Base-by-base conservation (phyloP, 805 yeast genomes). In the Yamadazyma kitorensis region DNA sequence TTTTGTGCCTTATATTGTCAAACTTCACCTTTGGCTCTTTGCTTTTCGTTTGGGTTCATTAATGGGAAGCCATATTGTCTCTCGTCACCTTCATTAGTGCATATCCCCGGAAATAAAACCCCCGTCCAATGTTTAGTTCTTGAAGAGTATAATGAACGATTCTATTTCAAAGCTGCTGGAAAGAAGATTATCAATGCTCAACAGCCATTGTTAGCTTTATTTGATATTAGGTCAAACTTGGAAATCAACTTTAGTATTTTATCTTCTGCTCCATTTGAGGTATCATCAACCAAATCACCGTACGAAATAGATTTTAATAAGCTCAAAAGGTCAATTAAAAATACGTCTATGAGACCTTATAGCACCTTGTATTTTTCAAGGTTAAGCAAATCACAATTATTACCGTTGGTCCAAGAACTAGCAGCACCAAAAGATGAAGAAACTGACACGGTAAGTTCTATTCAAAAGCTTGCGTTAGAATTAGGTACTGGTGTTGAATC, bases 1-100 rank as follows among this genome's bases (percentile, higher is more conserved):
- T 26, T 48, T 15, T 59, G 66, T 29, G 23, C 49, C 17, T 37
- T 65, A 1, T 55, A 52, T 36, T 56, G 63, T 3, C 55, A 51
- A 31, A 37, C 41, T 10, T 43, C 55, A 8, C 67, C 67, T 1
- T 37, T 62, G 9, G 40, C 56, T n/a, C 41, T 63, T 17, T 46
- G 57, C 14, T 62, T 49, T 37, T 55, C 55, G 3, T 62, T 66
- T 41, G 70, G 61, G 0, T 20, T 50, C 11, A 40, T 41, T 8
- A 45, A 56, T 18, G 54, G 45, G 2, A 40, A 31, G 4, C 66
- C 70, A 0, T 51, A 41, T 42, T 51, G 57, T 36, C 42, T 60
- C 21, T 33, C 44, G 2, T 20, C 24, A 4, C 48, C 48, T n/a
- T 29, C 45, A 16, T 22, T 36, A 9, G 24, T 43, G 9, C 29